A percentile compares a stretch with the other conserved stretches of the same genome.
Conservation (phyloP, 805 yeast species). For the Ogataea neopini region DNA sequence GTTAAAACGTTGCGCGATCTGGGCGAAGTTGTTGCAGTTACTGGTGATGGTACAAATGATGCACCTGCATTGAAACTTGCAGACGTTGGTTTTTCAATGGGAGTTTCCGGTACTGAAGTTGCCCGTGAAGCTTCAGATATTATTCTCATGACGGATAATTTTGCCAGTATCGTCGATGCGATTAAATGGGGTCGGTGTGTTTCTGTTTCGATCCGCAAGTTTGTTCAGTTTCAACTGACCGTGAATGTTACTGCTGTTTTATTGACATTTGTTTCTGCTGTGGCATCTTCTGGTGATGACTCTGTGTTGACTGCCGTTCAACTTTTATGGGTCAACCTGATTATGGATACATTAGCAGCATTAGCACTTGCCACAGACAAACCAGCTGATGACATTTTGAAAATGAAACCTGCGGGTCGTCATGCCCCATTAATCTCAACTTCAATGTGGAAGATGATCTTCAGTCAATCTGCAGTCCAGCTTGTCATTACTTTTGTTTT, state of each 20-base stretch:
- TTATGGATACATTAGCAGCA: constrained; percentile 98
- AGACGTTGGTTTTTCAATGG: constrained; percentile 98
- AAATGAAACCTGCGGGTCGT: constrained; percentile 84
- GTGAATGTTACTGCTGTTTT: constrained; percentile 97
- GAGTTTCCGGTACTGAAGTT: constrained; percentile 96
- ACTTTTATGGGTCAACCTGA: constrained; percentile 93
- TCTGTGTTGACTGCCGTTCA: constrained; percentile 97
- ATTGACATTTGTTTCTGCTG: constrained; percentile 91
- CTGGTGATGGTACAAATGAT: constrained; percentile 99
- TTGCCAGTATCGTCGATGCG: constrained; percentile 92
- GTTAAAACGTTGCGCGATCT: constrained; percentile 76
- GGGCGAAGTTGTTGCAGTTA: constrained; percentile 96
- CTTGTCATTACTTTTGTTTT: constrained; percentile 74
- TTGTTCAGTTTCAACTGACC: constrained; percentile 93
- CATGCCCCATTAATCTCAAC: constrained; percentile 75
- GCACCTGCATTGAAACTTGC: constrained; percentile 97
- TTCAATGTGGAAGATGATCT: constrained; percentile 98
- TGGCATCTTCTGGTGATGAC: constrained; percentile 71
- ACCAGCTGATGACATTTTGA: constrained; percentile 80
- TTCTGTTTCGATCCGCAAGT: constrained; percentile 89
- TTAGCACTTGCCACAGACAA: constrained; percentile 96
- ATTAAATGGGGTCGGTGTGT: constrained; percentile 99
- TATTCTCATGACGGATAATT: constrained; percentile 95
- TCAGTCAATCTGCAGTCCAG: constrained; percentile 83
- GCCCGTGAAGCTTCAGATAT: constrained; percentile 98